Percentiles rank a stretch among this genome's conserved stretches.
These are phyloP conservation scores for Scytalidium lignicola DNA, from an alignment of 2,329 filamentous ascomycete species.

Conservation along the genomic window DNA sequence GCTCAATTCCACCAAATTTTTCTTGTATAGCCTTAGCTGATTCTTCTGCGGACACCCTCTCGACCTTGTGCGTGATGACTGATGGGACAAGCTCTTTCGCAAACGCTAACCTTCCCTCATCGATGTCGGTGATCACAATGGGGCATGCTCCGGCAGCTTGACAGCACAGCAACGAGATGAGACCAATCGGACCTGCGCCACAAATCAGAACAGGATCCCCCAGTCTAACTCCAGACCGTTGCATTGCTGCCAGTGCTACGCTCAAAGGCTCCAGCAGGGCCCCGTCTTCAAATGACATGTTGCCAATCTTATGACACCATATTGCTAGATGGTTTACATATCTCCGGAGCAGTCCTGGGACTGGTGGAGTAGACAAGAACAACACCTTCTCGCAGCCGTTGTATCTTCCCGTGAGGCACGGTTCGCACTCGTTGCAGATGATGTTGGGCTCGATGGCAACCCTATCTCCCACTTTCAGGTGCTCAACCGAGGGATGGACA, in stretches of 20 bases:
- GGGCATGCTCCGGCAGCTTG: constrained; percentile 85
- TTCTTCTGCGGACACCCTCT: constrained; percentile 62
- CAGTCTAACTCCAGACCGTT: constrained; percentile 72
- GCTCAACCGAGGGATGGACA: constrained; percentile 72
- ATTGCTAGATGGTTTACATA: constrained; percentile 93
- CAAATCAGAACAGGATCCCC: constrained; percentile 87
- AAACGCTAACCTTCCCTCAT: constrained; percentile 77
- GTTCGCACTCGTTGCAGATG: constrained; percentile 86
- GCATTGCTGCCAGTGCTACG: constrained; percentile 83
- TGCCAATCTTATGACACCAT: constrained; percentile 94
- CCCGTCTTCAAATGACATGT: constrained; percentile 89
- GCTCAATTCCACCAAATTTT: constrained; percentile 73
- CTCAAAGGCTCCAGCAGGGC: constrained; percentile 85
- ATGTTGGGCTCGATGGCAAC: constrained; percentile 93
- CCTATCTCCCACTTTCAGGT: constrained; percentile 78
- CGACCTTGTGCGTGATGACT: constrained; percentile 76
- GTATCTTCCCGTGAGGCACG: constrained; percentile 87
- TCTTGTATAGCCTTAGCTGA: constrained; percentile 63
- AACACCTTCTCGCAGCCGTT: constrained; percentile 85
- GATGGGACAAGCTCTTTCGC: constrained; percentile 78
- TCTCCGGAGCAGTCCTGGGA: constrained; percentile 78
- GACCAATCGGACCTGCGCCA: constrained; percentile 88
- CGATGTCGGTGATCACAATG: constrained; percentile 91
- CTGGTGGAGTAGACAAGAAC: constrained; percentile 88
- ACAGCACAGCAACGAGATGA: constrained; percentile 81